Evolutionary conservation across 2,329 filamentous ascomycete species (phyloP).

Genomic region (Biscogniauxia sp.): DNA sequence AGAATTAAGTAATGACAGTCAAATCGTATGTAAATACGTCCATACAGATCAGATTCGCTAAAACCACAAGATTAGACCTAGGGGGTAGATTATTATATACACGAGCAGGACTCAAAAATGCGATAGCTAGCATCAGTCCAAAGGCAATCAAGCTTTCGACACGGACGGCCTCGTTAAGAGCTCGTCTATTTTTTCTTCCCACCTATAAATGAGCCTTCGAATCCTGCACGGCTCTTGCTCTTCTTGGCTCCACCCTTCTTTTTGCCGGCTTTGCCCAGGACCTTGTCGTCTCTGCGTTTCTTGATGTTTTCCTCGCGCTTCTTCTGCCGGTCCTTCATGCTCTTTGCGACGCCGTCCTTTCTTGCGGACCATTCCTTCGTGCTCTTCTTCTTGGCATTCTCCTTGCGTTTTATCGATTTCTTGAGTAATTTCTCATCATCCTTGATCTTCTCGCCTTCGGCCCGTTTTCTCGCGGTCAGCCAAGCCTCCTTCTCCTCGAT

Average conservation of each 20-base stretch:
- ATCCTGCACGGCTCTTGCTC: conserved; percentile 56
- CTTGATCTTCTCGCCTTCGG: conserved; percentile 82
- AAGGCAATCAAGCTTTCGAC: not conserved
- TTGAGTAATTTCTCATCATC: conserved; percentile 86
- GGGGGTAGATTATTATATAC: not conserved
- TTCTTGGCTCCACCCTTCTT: conserved; percentile 45
- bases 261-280: conserved; percentile 55
- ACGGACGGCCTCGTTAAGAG: not conserved
- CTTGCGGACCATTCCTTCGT: conserved; percentile 83
- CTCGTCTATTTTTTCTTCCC: conserved; percentile 38
- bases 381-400: conserved; percentile 85
- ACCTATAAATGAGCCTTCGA: conserved; percentile 66
- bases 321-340: conserved; percentile 75
- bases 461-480: conserved; percentile 85
- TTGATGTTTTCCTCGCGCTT: conserved; percentile 79
- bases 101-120: not conserved
- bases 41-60: not conserved
- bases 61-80: not conserved
- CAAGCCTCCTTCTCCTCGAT: conserved; percentile 92
- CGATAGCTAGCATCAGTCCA: not conserved
- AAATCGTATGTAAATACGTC: not conserved
- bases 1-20: not conserved
- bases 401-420: conserved; percentile 92
- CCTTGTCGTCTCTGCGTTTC: conserved; percentile 72
- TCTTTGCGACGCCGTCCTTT: conserved; percentile 67